These are phyloP conservation scores for Ceratocystis cacaofunesta DNA, from an alignment of 2,329 filamentous ascomycete species.

Conservation along the genomic window DNA sequence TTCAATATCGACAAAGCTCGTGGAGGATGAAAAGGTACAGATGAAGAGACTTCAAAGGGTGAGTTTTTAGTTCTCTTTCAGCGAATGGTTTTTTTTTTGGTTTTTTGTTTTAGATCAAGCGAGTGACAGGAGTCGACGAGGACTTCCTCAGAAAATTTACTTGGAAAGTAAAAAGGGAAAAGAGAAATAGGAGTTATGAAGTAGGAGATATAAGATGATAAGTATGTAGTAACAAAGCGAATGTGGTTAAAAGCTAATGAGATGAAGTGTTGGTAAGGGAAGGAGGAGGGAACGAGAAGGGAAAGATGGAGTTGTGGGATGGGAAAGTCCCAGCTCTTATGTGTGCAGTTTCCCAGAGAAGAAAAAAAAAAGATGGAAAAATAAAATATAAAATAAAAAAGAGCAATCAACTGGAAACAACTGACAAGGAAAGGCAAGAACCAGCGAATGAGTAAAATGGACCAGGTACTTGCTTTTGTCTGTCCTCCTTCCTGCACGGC, in stretches of 20 bases:
- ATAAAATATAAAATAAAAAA: background rate
- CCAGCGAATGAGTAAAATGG: background rate
- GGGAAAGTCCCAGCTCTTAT: constrained; percentile 16
- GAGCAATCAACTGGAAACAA: background rate
- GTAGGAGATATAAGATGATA: constrained; percentile 1
- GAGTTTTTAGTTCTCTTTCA: constrained; percentile 7
- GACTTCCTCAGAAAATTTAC: constrained; percentile 41
- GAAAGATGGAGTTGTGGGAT: constrained; percentile 10
- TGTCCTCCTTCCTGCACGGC: constrained; percentile 2
- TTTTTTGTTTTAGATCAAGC: constrained; percentile 32
- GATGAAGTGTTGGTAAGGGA: constrained; percentile 16
- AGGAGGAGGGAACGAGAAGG: constrained; percentile 20
- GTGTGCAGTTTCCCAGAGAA: constrained; percentile 3
- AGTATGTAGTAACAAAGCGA: constrained; percentile 10
- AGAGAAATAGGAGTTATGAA: constrained; percentile 14
- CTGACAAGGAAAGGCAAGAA: constrained; percentile 7
- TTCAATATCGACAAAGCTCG: background rate
- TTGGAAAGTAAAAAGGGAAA: constrained; percentile 20
- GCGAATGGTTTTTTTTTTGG: background rate
- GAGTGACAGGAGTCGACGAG: constrained; percentile 63
- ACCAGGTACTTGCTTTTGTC: constrained; percentile 3
- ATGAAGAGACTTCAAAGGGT: background rate
- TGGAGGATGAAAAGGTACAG: background rate
- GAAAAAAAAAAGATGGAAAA: background rate
- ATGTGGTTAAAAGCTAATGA: constrained; percentile 8